A percentile compares a stretch with the other conserved stretches of the same genome.
Conservation (phyloP, 208 protist species). For the Leishmania major region DNA sequence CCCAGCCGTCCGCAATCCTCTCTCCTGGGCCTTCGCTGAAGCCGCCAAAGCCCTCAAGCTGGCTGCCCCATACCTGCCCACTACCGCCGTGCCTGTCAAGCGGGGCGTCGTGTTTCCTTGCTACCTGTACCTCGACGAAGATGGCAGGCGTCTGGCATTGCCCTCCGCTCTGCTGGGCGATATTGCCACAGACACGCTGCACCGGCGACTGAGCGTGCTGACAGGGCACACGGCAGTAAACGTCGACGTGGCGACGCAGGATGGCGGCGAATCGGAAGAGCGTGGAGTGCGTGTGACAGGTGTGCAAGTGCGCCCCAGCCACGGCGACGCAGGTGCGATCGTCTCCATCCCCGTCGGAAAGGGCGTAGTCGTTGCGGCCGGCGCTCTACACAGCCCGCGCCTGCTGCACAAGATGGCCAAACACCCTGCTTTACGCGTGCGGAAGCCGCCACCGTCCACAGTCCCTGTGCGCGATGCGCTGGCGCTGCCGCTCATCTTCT, state of each 20-base stretch:
- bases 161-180: slow-evolving; percentile 31
- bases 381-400: slow-evolving; percentile 49
- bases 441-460: background rate
- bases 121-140: slow-evolving; percentile 54
- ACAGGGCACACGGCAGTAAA: slow-evolving; percentile 27
- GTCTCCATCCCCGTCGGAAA: slow-evolving; percentile 11
- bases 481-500: slow-evolving; percentile 62
- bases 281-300: background rate
- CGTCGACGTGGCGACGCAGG: slow-evolving; percentile 9
- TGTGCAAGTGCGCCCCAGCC: slow-evolving; percentile 11
- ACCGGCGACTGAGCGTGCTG: slow-evolving; percentile 31
- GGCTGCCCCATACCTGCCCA: slow-evolving; percentile 28
- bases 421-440: background rate
- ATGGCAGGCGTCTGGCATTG: slow-evolving; percentile 59
- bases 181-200: slow-evolving; percentile 12
- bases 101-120: slow-evolving; percentile 38
- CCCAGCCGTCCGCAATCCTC: slow-evolving; percentile 41
- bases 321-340: slow-evolving; percentile 4
- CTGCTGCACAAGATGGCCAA: slow-evolving; percentile 34
- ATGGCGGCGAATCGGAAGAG: background rate
- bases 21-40: slow-evolving; percentile 77
- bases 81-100: slow-evolving; percentile 16
- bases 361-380: slow-evolving; percentile 65
- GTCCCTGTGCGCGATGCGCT: slow-evolving; percentile 57
- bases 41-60: slow-evolving; percentile 21